Base-by-base conservation (phyloP, 2,329 filamentous ascomycete species). In the Sclerotinia minor region DNA sequence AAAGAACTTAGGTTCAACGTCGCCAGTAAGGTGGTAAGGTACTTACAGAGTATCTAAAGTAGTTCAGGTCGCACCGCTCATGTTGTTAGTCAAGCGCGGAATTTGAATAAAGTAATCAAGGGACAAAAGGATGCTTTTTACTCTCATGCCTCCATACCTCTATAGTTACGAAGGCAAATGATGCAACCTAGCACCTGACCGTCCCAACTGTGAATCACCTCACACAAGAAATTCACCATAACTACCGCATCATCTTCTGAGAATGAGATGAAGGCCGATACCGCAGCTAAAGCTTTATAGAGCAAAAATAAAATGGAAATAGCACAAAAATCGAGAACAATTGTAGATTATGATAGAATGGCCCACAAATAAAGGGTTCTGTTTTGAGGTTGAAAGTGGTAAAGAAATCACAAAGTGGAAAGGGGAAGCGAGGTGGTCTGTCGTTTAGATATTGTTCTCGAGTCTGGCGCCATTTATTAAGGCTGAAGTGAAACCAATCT, bases 161-260 rank as follows among this genome's bases (percentile, higher is more conserved):
- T 7, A n/a, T 7, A 19, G 29, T 26, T 21, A 32, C 5, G 24
- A 35, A 50, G 26, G n/a, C 44, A n/a, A 50, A 50, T 41, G 59
- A 63, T 41, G 15, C n/a, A 21, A 52, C 6, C 17, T 17, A 35
- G 32, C 59, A 63, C 45, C 59, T 50, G 59, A 26, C 32, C 47
- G 35, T 52, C 29, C 41, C 5, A 19, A 38, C 15, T n/a, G 47
- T 63, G 59, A 63, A 63, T 63, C 59, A 63, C 45, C 35, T 63
- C 59, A 63, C 26, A 26, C 29, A 50, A 50, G 8, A 11, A 38
- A 63, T 63, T 63, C 59, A 63, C 59, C 47, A 26, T 41, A 26
- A 26, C n/a, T 6, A 52, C 11, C 11, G n/a, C n/a, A n/a, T 47
- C 45, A 32, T 38, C 29, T 63, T 38, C 17, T 38, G 15, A 50